Base-by-base conservation (phyloP, 371 early-diverging fungal species). In the Rhizopus delemar region DNA sequence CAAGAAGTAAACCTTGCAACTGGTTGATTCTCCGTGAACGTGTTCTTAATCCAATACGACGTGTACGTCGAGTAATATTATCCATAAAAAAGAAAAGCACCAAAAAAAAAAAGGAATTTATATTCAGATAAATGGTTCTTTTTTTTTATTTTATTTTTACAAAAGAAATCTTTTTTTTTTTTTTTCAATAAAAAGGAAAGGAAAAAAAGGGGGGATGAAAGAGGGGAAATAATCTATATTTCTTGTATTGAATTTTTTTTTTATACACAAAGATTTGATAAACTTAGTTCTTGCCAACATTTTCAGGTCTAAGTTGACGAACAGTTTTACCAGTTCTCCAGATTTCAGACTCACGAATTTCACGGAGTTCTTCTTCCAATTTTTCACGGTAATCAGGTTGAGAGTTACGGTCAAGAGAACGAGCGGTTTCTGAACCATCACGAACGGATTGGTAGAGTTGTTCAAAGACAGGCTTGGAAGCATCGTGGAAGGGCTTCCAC, bases 401-500 rank as follows among this genome's bases (percentile, higher is more conserved):
- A 46, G 91, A 90, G 90, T 95, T 95, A 82, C 91, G 90, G 66
- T 86, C 87, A 60, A 97, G 80, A 53, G 92, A 86, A 43, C 96
- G 85, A 60, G 91, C 85, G 69, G 95, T 92, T 79, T 97, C 98
- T 56, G 84, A 77, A 57, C 98, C 96, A 74, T 93, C 85, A 63
- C 84, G 87, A 62, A 96, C 96, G 32, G 88, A 78, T 62, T 84
- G 84, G 81, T 97, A 97, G 59, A 97, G 79, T 57, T 89, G 74
- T 75, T 95, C 90, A 76, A 96, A 95, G 57, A 97, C 91, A 51
- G 98, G 98, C 87, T 92, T 93, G 74, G 93, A 86, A 53, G 92
- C 94, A 57, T 87, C 81, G 78, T 93, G 89, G 91, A 98, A 98
- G 65, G 89, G 86, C 62, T 89, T 90, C 79, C 90, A 92, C 98